Evolutionary conservation across 108 stramenopile genomes (phyloP).

Genomic region (Conticribra guillardii): DNA sequence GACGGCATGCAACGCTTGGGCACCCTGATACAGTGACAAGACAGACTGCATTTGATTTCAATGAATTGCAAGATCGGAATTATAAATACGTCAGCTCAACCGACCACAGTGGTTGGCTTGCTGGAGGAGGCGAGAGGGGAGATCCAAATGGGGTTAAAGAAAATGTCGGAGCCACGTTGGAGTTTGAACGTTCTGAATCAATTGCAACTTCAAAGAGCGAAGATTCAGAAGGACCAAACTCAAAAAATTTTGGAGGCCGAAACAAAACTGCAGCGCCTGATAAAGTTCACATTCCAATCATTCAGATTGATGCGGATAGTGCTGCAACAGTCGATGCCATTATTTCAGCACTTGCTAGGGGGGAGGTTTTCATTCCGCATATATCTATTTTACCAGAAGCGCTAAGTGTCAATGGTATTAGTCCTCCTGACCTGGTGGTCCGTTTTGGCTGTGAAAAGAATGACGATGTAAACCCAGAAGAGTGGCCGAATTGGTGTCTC

Average conservation of each 20-base stretch:
- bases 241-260: slow-evolving; percentile 21
- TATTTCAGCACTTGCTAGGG: slow-evolving; percentile 74
- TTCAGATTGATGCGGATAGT: slow-evolving; percentile 76
- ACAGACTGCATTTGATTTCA: slow-evolving; percentile 91
- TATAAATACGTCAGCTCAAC: slow-evolving; percentile 91
- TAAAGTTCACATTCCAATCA: slow-evolving; percentile 87
- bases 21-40: slow-evolving; percentile 88
- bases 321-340: slow-evolving; percentile 65
- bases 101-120: slow-evolving; percentile 79
- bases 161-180: neutral
- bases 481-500: slow-evolving; percentile 91
- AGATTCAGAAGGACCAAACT: slow-evolving; percentile 5
- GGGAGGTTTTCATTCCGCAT: slow-evolving; percentile 91
- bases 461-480: slow-evolving; percentile 86
- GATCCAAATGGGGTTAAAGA: neutral
- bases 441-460: slow-evolving; percentile 87
- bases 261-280: slow-evolving; percentile 77
- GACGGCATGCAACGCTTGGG: slow-evolving; percentile 61
- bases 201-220: slow-evolving; percentile 23
- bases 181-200: slow-evolving; percentile 12
- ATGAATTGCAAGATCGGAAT: slow-evolving; percentile 88
- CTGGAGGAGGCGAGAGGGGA: slow-evolving; percentile 85
- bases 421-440: slow-evolving; percentile 83
- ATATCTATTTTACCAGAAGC: slow-evolving; percentile 84
- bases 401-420: slow-evolving; percentile 72